phyloP scores from a whole-genome alignment of 164 flowering plant genomes.

The Liquidambar formosana region DNA sequence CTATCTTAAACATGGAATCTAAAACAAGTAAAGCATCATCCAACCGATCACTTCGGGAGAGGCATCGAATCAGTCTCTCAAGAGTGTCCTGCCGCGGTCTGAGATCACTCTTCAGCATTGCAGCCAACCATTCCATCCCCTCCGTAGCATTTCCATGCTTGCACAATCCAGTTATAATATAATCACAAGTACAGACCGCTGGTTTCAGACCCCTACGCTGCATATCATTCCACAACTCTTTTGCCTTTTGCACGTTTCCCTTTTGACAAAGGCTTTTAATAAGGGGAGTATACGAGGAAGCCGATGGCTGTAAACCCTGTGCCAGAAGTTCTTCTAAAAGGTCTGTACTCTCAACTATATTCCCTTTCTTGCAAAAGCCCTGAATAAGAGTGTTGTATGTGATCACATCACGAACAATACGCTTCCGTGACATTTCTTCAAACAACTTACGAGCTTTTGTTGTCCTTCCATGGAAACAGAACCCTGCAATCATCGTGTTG shows the following conservation, averaged over 20 bases:
- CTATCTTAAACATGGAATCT: slow-evolving; percentile 38
- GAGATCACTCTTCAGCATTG: slow-evolving; percentile 37
- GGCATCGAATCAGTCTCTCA: slow-evolving; percentile 35
- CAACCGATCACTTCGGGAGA: slow-evolving; percentile 28
- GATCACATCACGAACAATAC: slow-evolving; percentile 36
- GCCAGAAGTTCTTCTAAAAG: slow-evolving; percentile 40
- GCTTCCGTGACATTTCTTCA: slow-evolving; percentile 52
- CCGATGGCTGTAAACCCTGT: slow-evolving; percentile 45
- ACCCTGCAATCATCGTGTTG: slow-evolving; percentile 54
- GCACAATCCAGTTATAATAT: slow-evolving; percentile 48
- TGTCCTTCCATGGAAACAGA: slow-evolving; percentile 42
- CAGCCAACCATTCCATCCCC: slow-evolving; percentile 47
- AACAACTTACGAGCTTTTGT: slow-evolving; percentile 45
- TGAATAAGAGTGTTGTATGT: slow-evolving; percentile 55
- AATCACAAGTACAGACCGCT: slow-evolving; percentile 25
- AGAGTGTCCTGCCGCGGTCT: slow-evolving; percentile 46
- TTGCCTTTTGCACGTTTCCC: slow-evolving; percentile 43
- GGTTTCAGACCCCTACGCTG: slow-evolving; percentile 39
- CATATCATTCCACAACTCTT: slow-evolving; percentile 47
- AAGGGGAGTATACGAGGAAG: slow-evolving; percentile 41
- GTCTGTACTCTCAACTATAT: slow-evolving; percentile 28
- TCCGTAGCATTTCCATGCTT: slow-evolving; percentile 32
- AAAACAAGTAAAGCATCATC: slow-evolving; percentile 52
- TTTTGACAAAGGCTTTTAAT: slow-evolving; percentile 41
- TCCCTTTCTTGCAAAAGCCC: slow-evolving; percentile 49